Conservation (phyloP, 2,329 filamentous ascomycete genomes). For the Beauveria pseudobassiana region DNA sequence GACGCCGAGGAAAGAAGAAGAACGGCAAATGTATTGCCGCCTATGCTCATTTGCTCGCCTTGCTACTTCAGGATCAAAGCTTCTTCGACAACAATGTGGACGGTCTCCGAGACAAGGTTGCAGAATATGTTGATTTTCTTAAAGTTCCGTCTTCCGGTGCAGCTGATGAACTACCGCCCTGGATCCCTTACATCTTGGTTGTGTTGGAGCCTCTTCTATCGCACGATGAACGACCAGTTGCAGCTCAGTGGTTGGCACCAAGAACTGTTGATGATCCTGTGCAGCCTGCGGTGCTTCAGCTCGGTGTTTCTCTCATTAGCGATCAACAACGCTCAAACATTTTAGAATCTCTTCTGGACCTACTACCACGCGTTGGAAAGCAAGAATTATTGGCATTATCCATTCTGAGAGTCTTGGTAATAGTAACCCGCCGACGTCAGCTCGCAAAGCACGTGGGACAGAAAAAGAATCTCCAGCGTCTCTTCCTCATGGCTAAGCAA, state of each 20-base stretch:
- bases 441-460: constrained; percentile 73
- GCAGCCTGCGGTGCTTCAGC: constrained; percentile 52
- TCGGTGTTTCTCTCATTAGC: constrained; percentile 47
- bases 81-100: constrained; percentile 75
- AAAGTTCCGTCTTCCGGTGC: constrained; percentile 59
- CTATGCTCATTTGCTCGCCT: constrained; percentile 83
- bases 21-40: constrained; percentile 63
- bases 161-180: constrained; percentile 75
- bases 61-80: constrained; percentile 72
- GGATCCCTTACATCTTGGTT: constrained; percentile 84
- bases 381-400: constrained; percentile 79
- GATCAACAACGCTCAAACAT: constrained; percentile 61
- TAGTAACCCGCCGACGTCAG: constrained; percentile 71
- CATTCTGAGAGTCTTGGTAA: constrained; percentile 73
- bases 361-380: constrained; percentile 81
- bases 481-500: constrained; percentile 95
- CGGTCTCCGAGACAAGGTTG: constrained; percentile 69
- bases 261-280: constrained; percentile 40
- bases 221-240: constrained; percentile 74
- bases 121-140: constrained; percentile 70
- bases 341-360: constrained; percentile 69
- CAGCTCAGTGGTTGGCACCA: constrained; percentile 62
- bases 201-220: constrained; percentile 87
- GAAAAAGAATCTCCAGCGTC: constrained; percentile 78
- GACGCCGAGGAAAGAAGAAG: constrained; percentile 60